Base-by-base conservation (phyloP, 2,329 filamentous ascomycete species). In the Dactylonectria macrodidyma region DNA sequence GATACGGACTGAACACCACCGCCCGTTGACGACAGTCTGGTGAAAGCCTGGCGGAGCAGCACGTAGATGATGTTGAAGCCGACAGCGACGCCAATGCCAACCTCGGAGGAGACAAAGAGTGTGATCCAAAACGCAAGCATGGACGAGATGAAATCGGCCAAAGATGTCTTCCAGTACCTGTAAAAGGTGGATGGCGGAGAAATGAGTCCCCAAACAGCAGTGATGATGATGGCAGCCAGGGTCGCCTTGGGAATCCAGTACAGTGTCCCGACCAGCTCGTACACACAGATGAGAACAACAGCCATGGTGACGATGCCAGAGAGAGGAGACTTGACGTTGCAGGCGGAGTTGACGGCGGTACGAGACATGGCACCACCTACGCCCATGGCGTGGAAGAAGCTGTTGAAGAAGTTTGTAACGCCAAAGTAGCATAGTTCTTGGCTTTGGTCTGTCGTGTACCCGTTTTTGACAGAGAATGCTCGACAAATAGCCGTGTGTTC, bases 181-280 rank as follows among this genome's bases (percentile, higher is more conserved):
- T 90, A 90, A 75, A 92, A 91, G 10, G 87, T 83, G 3, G 82
- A 85, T 0, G 89, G 85, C 0, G 88, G 84, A 0, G 87, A 87
- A 51, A 92, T 88, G 7, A 92, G 82, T 46, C 89, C 88, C 79
- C 87, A 87, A 0, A 92, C 89, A 6, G 90, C 90, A 66, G 87
- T 89, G 71, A 92, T 91, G 69, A 92, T 91, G 67, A 92, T 91
- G 2, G 89, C 90, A 1, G 90, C 86, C 1, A 92, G 82, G 0
- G 88, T 90, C 0, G 90, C 85, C 71, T 91, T 90, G 1, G 90
- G 90, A n/a, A 92, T 89, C 88, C 89, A 92, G 79, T 89, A 91
- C 0, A 92, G 83, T 0, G 88, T 86, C 0, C 86, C 87, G 0
- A 87, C 87, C 44, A 92, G 85, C 66, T 89, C 85, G 74, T 89